Evolutionary conservation across 306 rosid genomes (phyloP), one percentile per base, ranked within the genome.

Genomic region (Luffa aegyptiaca): DNA sequence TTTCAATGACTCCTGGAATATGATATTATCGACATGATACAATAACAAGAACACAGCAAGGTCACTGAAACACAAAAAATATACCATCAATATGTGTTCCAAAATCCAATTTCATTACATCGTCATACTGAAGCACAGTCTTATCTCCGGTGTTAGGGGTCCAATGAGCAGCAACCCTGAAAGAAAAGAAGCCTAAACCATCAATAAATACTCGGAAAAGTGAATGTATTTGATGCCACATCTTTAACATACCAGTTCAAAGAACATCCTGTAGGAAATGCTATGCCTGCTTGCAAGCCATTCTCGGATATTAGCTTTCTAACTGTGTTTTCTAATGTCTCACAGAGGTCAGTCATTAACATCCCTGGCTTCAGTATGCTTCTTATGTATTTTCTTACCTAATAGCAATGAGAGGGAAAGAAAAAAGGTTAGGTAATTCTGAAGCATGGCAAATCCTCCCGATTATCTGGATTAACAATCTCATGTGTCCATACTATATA

Each of bases 81-180:
- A 80, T 88, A 95, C 98, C 98, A 84, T 95, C 97, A 45, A 95
- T 64, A 82, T 95, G 98, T 73, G 97, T 95, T 84, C 97, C 98
- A 85, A 95, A 95, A 83, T 95, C 98, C 88, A 95, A 85, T 85
- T 91, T 95, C 98, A 95, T 95, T 42, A 95, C 97, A 87, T 95
- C 98, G 81, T 95, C 97, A 75, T 90, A 90, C 81, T 90, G 97
- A 84, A 95, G 98, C 63, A 95, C 85, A 14, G 98, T 92, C 86
- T 91, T 91, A 83, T 95, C 98, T 77, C 97, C 98, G 0, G 97
- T 35, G 79, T 95, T 95, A 59, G 98, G 98, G 74, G 98, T 95
- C 98, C 98, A 95, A 79, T 92, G 98, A 80, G 98, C 98, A 84
- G 97, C 98, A 81, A 95, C 97, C 98, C 98, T 95, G 76, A 37